Evolutionary conservation across 768 basidiomycete genomes (phyloP).

Genomic region (Agaricus blazei): DNA sequence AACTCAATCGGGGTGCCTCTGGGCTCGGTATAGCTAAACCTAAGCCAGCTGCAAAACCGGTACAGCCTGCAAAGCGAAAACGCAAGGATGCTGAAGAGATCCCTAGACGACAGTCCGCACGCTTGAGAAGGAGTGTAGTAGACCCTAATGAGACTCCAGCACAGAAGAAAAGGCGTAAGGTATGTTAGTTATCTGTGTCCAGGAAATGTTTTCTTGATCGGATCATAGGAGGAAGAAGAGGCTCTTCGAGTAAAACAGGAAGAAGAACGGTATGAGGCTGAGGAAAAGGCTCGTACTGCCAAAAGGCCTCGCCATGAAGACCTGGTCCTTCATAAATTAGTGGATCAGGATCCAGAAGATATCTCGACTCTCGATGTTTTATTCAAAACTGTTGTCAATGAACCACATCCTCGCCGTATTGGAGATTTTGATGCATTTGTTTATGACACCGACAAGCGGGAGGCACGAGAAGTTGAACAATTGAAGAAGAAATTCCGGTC

Average conservation of each 20-base stretch:
- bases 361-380: constrained; percentile 36
- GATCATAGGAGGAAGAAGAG: constrained; percentile 43
- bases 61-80: constrained; percentile 57
- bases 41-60: constrained; percentile 49
- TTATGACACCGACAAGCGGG: constrained; percentile 41
- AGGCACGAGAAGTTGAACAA: constrained; percentile 43
- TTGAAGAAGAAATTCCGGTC: constrained; percentile 49
- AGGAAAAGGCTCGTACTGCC: constrained; percentile 57
- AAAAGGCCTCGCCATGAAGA: constrained; percentile 67
- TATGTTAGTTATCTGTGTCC: constrained; percentile 19
- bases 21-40: constrained; percentile 33
- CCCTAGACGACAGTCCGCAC: constrained; percentile 64
- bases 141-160: constrained; percentile 64
- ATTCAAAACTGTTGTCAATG: constrained; percentile 36
- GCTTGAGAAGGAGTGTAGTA: constrained; percentile 41
- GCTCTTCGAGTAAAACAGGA: constrained; percentile 48
- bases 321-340: constrained; percentile 53
- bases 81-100: constrained; percentile 35
- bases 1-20: constrained; percentile 10
- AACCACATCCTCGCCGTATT: constrained; percentile 31
- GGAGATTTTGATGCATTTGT: constrained; percentile 48
- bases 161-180: constrained; percentile 65
- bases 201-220: neutral
- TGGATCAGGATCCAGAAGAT: constrained; percentile 43
- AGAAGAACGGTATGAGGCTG: constrained; percentile 53